Evolutionary conservation across 306 rosid species (phyloP), one percentile per base, ranked within the genome.

Genomic region (Cicer cuneatum): DNA sequence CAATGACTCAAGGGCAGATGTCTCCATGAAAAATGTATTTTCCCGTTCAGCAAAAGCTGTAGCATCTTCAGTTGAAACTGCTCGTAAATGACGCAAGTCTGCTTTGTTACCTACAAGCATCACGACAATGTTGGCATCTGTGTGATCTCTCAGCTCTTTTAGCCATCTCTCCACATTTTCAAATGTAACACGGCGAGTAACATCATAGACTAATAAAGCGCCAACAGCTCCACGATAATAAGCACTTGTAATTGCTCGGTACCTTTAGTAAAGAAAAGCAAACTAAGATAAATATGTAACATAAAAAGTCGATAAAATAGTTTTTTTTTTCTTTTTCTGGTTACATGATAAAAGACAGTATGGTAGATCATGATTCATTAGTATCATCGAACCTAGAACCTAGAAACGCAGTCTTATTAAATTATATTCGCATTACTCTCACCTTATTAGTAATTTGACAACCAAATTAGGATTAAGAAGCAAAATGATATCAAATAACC

Each of bases 241-340:
- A 38, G 87, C 87, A 72, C 87, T 83, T 47, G 87, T 83, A 70
- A 83, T 83, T 21, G 87, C 87, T 72, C 87, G 87, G 51, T 83
- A 83, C 82, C 87, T 83, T 66, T 37, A 16, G 58, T 7, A 5
- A 18, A 68, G 38, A 7, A 60, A 67, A 39, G 37, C 4, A 46
- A 57, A 63, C 37, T 73, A 11, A 76, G 74, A 54, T 46, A 24
- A 47, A 73, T 18, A 66, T 72, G 54, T 19, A n/a, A 18, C 21
- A 47, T 52, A 48, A 53, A 38, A 62, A 40, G 37, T 71, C 11
- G 7, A 70, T 63, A 35, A 49, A 51, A 66, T 39, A 29, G 33
- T 29, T 2, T 29, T 29, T 29, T 29, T 29, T 29, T 29, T 24
- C n/a, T n/a, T n/a, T n/a, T n/a, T n/a, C n/a, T 29, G 0, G 33